A percentile compares a stretch with the other conserved stretches of the same genome.
These are phyloP conservation scores for Eucalyptus cloeziana DNA, from an alignment of 345 rosid species.

Conservation along the genomic window DNA sequence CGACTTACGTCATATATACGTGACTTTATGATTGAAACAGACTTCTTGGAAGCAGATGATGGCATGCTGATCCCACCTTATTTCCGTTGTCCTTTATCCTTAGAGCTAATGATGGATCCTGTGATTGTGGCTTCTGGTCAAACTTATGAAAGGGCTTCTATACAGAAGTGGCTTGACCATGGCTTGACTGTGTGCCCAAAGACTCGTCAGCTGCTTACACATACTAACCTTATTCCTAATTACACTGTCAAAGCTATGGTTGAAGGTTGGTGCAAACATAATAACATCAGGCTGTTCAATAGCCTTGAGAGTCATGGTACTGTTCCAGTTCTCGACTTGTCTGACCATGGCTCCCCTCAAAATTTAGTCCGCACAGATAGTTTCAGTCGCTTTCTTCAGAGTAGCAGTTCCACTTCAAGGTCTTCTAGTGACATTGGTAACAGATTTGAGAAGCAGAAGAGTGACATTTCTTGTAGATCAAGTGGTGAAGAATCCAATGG, in stretches of 20 bases:
- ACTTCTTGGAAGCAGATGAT: constrained; percentile 36
- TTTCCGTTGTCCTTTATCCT: constrained; percentile 79
- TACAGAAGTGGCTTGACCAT: constrained; percentile 79
- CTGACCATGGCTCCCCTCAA: constrained; percentile 32
- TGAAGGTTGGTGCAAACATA: constrained; percentile 70
- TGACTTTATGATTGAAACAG: constrained; percentile 47
- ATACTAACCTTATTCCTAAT: constrained; percentile 79
- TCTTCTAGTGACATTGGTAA: constrained; percentile 45
- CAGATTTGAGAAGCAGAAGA: constrained; percentile 49
- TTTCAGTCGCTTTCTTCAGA: constrained; percentile 27
- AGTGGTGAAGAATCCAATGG: constrained; percentile 23
- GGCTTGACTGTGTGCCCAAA: constrained; percentile 82
- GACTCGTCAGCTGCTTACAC: constrained; percentile 54
- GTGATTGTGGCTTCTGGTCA: constrained; percentile 94
- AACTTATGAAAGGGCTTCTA: constrained; percentile 82
- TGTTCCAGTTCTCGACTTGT: constrained; percentile 16
- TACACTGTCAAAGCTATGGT: constrained; percentile 91
- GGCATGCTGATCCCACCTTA: constrained; percentile 62
- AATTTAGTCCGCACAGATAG: constrained; percentile 39
- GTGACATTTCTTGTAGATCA: constrained; percentile 31
- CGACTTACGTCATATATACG: constrained; percentile 55
- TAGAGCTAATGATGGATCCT: constrained; percentile 89
- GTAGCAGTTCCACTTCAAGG: constrained; percentile 51
- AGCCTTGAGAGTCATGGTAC: constrained; percentile 11
- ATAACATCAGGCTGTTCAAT: constrained; percentile 24